Conservation (phyloP, 164 flowering plant genomes). For the Vitis cinerea region DNA sequence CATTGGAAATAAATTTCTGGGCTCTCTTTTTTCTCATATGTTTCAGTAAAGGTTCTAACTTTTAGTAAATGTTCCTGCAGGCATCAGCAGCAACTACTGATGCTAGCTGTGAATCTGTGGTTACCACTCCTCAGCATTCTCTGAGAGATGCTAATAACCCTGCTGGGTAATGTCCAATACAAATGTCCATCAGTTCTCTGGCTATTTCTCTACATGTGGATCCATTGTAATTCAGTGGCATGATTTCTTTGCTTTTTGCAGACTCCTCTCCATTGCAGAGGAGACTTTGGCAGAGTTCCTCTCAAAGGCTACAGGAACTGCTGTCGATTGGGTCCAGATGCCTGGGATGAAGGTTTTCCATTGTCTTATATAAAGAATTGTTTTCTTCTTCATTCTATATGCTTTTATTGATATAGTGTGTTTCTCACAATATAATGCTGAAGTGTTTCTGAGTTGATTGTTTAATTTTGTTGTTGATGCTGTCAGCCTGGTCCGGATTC, state of each 20-base stretch:
- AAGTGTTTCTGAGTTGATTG: background rate
- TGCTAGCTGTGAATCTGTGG: slow-evolving; percentile 73
- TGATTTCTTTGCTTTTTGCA: slow-evolving; percentile 24
- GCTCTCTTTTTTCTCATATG: too few relatives aligned
- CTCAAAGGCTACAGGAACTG: slow-evolving; percentile 91
- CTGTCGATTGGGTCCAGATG: slow-evolving; percentile 93
- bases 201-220: too few relatives aligned
- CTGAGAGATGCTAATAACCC: slow-evolving; percentile 70
- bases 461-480: slow-evolving; percentile 4
- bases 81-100: slow-evolving; percentile 50
- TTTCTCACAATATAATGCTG: background rate
- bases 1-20: too few relatives aligned
- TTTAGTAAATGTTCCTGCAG: slow-evolving; percentile 24
- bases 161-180: slow-evolving; percentile 53
- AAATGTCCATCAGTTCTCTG: background rate
- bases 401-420: background rate
- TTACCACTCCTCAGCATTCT: slow-evolving; percentile 70
- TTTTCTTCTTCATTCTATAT: background rate
- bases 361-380: background rate
- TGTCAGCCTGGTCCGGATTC: slow-evolving; percentile 94
- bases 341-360: slow-evolving; percentile 83
- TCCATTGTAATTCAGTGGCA: background rate
- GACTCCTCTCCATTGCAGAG: slow-evolving; percentile 79
- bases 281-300: slow-evolving; percentile 90
- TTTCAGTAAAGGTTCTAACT: background rate